Evolutionary conservation across 768 basidiomycete genomes (phyloP), one percentile per base, ranked within the genome.

Genomic region (Harrya chromipes): DNA sequence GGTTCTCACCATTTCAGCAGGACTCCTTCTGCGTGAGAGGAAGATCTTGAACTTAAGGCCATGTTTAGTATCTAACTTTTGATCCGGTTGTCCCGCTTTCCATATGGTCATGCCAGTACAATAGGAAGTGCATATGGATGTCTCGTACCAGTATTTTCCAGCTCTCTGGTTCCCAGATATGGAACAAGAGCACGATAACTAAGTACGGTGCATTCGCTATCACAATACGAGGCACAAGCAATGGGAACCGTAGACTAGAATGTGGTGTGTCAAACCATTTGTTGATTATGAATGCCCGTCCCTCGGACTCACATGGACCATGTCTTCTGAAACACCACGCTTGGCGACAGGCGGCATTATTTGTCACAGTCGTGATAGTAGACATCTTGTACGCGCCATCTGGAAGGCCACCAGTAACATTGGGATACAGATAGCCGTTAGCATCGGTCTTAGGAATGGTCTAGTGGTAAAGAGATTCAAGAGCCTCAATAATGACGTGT

Each of bases 401-500:
- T 8, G 75, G 72, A 7, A 86, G 72, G 40, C 84, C 84, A 26
- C 70, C 74, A 1, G 72, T 67, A 49, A 86, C 78, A 21, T 66
- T 69, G n/a, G 75, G 70, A 33, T 72, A 65, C 4, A 84, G 69
- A 10, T 73, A 37, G 4, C 82, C 84, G 46, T 58, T 66, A 27
- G 64, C 67, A 14, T 79, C 73, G 1, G 71, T 70, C 49, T 53
- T 73, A 1, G 79, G 72, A 1, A 63, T 70, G 11, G 82, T 80
- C 55, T n/a, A n/a, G n/a, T 79, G 72, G 31, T 67, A 66, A 44
- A 85, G 65, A 11, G 75, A 70, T 14, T 61, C 51, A 47, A 88
- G 68, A 46, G 64, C 49, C 65, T 86, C 77, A 47, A 87, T 70
- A 36, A 83, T 81, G 57, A 85, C 65, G 59, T 87, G 85, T 14